Evolutionary conservation across 2,329 filamentous ascomycete genomes (phyloP).

Genomic region (Epicoccum nigrum): DNA sequence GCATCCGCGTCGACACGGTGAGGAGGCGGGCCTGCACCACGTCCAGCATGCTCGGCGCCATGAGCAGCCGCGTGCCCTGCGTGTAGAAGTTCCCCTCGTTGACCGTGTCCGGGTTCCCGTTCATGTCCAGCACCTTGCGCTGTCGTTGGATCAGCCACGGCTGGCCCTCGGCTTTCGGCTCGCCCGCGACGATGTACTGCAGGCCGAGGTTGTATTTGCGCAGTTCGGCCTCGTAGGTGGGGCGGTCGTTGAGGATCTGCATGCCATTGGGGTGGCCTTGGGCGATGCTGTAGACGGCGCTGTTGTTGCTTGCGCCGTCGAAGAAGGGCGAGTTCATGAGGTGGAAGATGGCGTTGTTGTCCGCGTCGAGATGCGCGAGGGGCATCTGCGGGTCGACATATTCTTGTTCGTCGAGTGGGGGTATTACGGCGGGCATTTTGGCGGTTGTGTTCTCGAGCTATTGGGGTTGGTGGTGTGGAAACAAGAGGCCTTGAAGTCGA

Average conservation of each 20-base stretch:
- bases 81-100: slow-evolving; percentile 66
- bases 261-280: slow-evolving; percentile 56
- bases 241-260: slow-evolving; percentile 60
- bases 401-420: slow-evolving; percentile 43
- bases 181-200: slow-evolving; percentile 65
- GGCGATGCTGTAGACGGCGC: slow-evolving; percentile 59
- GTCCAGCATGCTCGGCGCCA: slow-evolving; percentile 66
- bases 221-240: slow-evolving; percentile 62
- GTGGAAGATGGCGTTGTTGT: slow-evolving; percentile 61
- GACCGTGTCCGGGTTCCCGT: slow-evolving; percentile 55
- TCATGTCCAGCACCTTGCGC: slow-evolving; percentile 46
- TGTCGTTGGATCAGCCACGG: slow-evolving; percentile 69
- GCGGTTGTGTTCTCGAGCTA: neutral
- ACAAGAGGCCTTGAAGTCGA: slow-evolving; percentile 5
- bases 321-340: slow-evolving; percentile 69
- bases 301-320: slow-evolving; percentile 65
- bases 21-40: slow-evolving; percentile 63
- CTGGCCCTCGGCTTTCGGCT: slow-evolving; percentile 59
- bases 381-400: slow-evolving; percentile 34
- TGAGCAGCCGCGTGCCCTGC: slow-evolving; percentile 65
- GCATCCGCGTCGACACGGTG: slow-evolving; percentile 61
- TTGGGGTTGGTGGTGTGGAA: slow-evolving; percentile 5
- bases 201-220: slow-evolving; percentile 59
- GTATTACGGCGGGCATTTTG: slow-evolving; percentile 36
- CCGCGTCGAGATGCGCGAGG: slow-evolving; percentile 32